These are phyloP conservation scores for Lignosus rhinocerotis DNA, from an alignment of 1,284 basidiomycete species.

Conservation along the genomic window DNA sequence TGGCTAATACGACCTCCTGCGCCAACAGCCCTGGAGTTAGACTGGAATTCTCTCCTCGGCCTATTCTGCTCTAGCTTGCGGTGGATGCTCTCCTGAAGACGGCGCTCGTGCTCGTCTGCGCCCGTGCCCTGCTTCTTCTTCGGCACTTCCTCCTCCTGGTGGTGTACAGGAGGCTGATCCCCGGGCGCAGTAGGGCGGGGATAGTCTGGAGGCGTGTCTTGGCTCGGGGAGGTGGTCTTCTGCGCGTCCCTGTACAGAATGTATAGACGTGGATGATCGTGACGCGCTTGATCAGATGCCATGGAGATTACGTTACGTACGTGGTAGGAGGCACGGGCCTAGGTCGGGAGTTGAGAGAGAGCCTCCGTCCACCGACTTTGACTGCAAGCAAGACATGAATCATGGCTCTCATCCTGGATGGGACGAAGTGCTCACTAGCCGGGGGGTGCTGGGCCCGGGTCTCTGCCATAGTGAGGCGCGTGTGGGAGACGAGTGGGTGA, in stretches of 20 bases:
- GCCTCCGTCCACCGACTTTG: conserved; percentile 64
- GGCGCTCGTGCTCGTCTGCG: conserved; percentile 48
- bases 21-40: conserved; percentile 34
- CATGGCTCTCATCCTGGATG: neutral
- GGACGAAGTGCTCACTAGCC: conserved; percentile 19
- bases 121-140: conserved; percentile 47
- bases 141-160: conserved; percentile 52
- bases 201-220: conserved; percentile 49
- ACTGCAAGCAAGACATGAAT: conserved; percentile 38
- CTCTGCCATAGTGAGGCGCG: conserved; percentile 17
- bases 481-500: neutral
- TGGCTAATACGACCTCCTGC: conserved; percentile 57
- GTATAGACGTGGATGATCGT: neutral
- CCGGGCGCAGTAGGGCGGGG: conserved; percentile 57
- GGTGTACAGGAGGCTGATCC: conserved; percentile 41
- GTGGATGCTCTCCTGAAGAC: conserved; percentile 46
- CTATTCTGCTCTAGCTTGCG: conserved; percentile 52
- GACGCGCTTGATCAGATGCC: neutral
- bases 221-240: conserved; percentile 20
- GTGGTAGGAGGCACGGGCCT: conserved; percentile 36
- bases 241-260: conserved; percentile 30
- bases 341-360: conserved; percentile 48
- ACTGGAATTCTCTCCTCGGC: conserved; percentile 49
- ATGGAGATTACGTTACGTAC: conserved; percentile 33
- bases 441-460: conserved; percentile 33